Percentiles rank a stretch among this genome's conserved stretches.
Conservation (phyloP, 2,329 filamentous ascomycete genomes). For the Camillea tinctor region DNA sequence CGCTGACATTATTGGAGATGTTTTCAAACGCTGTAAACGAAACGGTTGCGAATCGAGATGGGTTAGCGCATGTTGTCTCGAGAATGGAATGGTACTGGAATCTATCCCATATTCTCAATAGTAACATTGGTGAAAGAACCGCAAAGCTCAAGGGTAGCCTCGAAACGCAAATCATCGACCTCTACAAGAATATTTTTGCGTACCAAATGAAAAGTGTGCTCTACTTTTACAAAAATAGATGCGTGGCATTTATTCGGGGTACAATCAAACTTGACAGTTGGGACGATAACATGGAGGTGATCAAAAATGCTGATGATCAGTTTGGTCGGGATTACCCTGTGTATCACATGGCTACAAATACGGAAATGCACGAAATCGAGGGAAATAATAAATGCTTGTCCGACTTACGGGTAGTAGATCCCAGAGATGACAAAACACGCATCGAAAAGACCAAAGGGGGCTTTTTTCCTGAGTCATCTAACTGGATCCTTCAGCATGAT, state of each 20-base stretch:
- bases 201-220: slow-evolving; percentile 42
- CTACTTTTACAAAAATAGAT: slow-evolving; percentile 33
- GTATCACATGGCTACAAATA: too few species aligned
- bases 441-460: slow-evolving; percentile 37
- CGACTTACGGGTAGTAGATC: too few species aligned
- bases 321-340: too few species aligned
- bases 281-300: slow-evolving; percentile 29
- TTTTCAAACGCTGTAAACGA: slow-evolving; percentile 30
- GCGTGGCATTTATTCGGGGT: slow-evolving; percentile 28
- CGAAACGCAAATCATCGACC: slow-evolving; percentile 29
- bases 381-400: too few species aligned
- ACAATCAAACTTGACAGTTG: slow-evolving; percentile 36
- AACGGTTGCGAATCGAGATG: slow-evolving; percentile 31
- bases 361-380: too few species aligned
- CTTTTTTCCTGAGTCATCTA: slow-evolving; percentile 32
- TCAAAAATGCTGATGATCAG: slow-evolving; percentile 29
- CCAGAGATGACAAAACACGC: slow-evolving; percentile 17
- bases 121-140: slow-evolving; percentile 13
- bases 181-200: slow-evolving; percentile 39
- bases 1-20: slow-evolving; percentile 23
- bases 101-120: slow-evolving; percentile 29
- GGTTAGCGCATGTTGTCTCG: slow-evolving; percentile 36
- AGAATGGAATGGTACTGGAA: slow-evolving; percentile 41
- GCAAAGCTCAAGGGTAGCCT: slow-evolving; percentile 17
- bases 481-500: slow-evolving; percentile 34